These are phyloP conservation scores for Alternaria sp. DNA, from an alignment of 2,329 filamentous ascomycete genomes.

Conservation along the genomic window DNA sequence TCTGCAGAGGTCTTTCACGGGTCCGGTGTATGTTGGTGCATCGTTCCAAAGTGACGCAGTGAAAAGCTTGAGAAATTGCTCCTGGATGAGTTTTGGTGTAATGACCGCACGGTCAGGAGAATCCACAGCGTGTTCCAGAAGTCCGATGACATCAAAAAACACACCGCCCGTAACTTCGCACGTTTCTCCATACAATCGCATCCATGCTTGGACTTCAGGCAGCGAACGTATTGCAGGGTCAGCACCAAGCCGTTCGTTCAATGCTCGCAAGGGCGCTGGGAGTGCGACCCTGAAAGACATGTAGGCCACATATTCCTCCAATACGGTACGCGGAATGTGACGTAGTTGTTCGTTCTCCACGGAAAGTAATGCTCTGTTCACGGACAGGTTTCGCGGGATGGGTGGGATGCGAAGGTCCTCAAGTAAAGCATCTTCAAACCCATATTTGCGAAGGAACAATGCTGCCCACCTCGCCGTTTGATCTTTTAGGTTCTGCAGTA, in stretches of 20 bases:
- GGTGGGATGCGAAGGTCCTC: slow-evolving; percentile 21
- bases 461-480: slow-evolving; percentile 33
- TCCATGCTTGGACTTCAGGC: slow-evolving; percentile 32
- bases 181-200: slow-evolving; percentile 31
- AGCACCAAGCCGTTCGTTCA: slow-evolving; percentile 31
- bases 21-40: slow-evolving; percentile 10
- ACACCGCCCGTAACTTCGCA: not conserved
- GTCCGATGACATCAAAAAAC: slow-evolving; percentile 5
- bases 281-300: slow-evolving; percentile 35
- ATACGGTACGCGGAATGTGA: slow-evolving; percentile 28
- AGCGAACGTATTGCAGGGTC: slow-evolving; percentile 14
- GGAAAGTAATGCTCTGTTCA: slow-evolving; percentile 18
- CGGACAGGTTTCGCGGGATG: slow-evolving; percentile 19
- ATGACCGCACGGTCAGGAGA: slow-evolving; percentile 8
- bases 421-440: slow-evolving; percentile 10
- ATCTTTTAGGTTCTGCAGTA: slow-evolving; percentile 22
- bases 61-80: slow-evolving; percentile 31
- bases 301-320: slow-evolving; percentile 37
- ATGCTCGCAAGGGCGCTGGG: slow-evolving; percentile 22
- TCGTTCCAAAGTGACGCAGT: slow-evolving; percentile 23
- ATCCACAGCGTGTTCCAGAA: not conserved
- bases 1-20: not conserved
- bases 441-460: slow-evolving; percentile 39
- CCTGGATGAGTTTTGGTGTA: slow-evolving; percentile 25
- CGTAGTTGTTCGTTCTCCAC: not conserved